phyloP scores from a whole-genome alignment of 768 basidiomycete species.

The Tephrocybe rancida region DNA sequence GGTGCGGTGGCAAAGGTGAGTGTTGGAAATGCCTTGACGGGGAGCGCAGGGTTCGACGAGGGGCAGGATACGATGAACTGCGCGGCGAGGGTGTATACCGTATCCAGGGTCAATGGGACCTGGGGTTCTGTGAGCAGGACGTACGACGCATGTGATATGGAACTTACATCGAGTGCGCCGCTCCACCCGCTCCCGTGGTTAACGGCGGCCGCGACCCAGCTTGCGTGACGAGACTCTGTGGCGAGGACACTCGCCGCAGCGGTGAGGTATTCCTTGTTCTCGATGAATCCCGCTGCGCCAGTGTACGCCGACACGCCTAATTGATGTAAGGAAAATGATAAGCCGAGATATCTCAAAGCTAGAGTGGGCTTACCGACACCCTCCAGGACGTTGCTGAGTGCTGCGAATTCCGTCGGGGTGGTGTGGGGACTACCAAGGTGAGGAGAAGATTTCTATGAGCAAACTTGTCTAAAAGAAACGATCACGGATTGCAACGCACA shows the following conservation, averaged over 20 bases:
- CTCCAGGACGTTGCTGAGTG: conserved; percentile 55
- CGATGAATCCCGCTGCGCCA: conserved; percentile 53
- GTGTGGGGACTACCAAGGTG: conserved; percentile 46
- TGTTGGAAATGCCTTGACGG: conserved; percentile 52
- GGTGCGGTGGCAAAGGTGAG: conserved; percentile 35
- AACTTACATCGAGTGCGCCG: conserved; percentile 47
- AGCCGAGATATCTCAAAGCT: background rate
- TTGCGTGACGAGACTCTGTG: conserved; percentile 60
- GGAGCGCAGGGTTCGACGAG: conserved; percentile 51
- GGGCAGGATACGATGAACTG: conserved; percentile 60
- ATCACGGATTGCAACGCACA: conserved; percentile 35
- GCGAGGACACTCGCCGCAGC: conserved; percentile 59
- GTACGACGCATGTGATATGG: conserved; percentile 16
- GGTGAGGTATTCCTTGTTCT: conserved; percentile 46
- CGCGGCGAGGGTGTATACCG: conserved; percentile 40
- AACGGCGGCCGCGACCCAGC: conserved; percentile 53
- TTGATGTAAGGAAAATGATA: background rate
- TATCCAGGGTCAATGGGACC: conserved; percentile 32
- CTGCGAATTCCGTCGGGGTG: conserved; percentile 50
- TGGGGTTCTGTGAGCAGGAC: conserved; percentile 9
- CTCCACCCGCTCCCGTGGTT: conserved; percentile 49
- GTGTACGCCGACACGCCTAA: conserved; percentile 51
- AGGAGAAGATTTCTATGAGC: background rate
- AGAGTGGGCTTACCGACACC: conserved; percentile 39
- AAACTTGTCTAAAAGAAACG: background rate